Evolutionary conservation across 2,329 filamentous ascomycete genomes (phyloP).

Genomic region (Metarhizium album): DNA sequence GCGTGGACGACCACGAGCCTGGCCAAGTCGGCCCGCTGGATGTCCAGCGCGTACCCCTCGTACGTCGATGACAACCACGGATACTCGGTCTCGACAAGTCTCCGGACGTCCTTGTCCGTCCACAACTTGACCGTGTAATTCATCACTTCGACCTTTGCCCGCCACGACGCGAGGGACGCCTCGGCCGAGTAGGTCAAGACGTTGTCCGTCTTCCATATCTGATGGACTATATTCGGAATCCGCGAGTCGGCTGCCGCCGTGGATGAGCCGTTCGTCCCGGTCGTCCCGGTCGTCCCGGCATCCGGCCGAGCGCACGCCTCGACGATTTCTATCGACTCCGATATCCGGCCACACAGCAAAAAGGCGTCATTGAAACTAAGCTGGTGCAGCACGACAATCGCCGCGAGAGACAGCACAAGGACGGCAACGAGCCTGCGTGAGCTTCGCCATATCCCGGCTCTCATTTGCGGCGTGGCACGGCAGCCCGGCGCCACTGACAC

Average conservation of each 20-base stretch:
- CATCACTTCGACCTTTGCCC: conserved; percentile 6
- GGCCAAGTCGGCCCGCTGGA: conserved; percentile 15
- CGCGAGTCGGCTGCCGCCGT: too few species aligned
- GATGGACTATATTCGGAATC: conserved; percentile 13
- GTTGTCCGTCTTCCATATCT: conserved; percentile 14
- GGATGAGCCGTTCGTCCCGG: too few species aligned
- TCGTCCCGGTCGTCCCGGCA: background rate
- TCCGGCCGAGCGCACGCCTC: background rate
- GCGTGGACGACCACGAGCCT: conserved; percentile 13
- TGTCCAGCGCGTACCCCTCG: conserved; percentile 12
- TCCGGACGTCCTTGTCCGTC: conserved; percentile 13
- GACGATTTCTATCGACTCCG: background rate
- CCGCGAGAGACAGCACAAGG: background rate
- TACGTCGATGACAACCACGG: conserved; percentile 14
- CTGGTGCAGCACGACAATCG: background rate
- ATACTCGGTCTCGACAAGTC: conserved; percentile 10
- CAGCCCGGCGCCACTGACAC: background rate
- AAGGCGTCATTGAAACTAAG: background rate
- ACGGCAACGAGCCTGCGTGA: background rate
- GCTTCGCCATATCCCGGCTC: background rate
- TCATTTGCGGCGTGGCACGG: background rate
- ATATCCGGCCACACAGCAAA: background rate
- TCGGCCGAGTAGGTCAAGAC: conserved; percentile 10
- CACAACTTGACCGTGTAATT: conserved; percentile 15
- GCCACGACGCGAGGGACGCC: conserved; percentile 10